A percentile compares a stretch with the other conserved stretches of the same genome.
Conservation (phyloP, 1,139 yeast species). For the Candida gigantensis region DNA sequence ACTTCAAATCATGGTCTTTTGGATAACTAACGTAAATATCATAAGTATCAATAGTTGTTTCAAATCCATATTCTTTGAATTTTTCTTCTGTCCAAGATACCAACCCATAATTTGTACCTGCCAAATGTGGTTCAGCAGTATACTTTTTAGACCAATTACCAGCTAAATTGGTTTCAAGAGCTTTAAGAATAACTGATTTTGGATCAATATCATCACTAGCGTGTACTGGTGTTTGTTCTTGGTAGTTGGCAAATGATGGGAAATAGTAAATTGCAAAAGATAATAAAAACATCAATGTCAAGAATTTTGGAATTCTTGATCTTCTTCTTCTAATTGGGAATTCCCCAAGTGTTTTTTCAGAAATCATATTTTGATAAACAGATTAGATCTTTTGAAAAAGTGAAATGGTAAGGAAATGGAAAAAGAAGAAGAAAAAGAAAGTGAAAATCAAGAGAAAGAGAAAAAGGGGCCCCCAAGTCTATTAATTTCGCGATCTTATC, state of each 20-base stretch:
- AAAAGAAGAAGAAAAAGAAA: too few species aligned
- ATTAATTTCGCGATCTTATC: too few species aligned
- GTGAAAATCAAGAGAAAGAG: too few species aligned
- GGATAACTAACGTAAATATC: conserved; percentile 59
- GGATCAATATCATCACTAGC: conserved; percentile 17
- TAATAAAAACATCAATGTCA: conserved; percentile 1
- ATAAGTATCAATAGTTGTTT: conserved; percentile 55
- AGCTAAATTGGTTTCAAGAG: conserved; percentile 51
- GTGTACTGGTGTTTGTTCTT: too few species aligned
- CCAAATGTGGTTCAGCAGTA: conserved; percentile 65
- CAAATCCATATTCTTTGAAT: conserved; percentile 60
- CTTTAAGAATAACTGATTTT: conserved; percentile 28
- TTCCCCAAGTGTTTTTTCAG: conserved; percentile 1
- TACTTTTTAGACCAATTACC: conserved; percentile 55
- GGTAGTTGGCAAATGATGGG: background rate
- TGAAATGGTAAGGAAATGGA: too few species aligned
- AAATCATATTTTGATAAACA: too few species aligned
- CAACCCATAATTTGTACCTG: conserved; percentile 65
- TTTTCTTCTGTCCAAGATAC: conserved; percentile 67
- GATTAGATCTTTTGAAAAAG: too few species aligned
- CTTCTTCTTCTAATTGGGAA: background rate
- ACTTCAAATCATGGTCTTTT: conserved; percentile 44
- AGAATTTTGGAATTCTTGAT: background rate
- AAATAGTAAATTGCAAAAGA: background rate
- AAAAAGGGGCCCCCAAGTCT: too few species aligned